Evolutionary conservation across 1,284 basidiomycete genomes (phyloP).

Genomic region (Psilocybe mexicana): DNA sequence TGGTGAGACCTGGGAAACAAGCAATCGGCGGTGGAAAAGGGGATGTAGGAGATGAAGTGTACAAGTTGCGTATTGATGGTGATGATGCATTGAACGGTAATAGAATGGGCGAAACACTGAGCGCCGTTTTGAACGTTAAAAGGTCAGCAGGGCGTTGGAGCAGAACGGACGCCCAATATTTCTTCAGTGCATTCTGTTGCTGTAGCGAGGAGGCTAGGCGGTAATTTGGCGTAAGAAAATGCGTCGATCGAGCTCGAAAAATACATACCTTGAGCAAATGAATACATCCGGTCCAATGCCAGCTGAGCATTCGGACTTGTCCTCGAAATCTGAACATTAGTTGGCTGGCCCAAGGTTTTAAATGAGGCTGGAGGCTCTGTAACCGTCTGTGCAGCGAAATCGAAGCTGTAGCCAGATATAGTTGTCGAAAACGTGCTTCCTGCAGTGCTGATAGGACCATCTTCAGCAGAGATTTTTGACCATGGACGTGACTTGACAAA

Average conservation of each 20-base stretch:
- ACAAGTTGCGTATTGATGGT: slow-evolving; percentile 60
- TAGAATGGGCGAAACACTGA: slow-evolving; percentile 53
- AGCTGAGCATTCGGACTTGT: slow-evolving; percentile 39
- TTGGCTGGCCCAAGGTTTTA: slow-evolving; percentile 45
- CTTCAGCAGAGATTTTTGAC: slow-evolving; percentile 37
- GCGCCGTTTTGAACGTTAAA: slow-evolving; percentile 42
- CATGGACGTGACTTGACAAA: slow-evolving; percentile 53
- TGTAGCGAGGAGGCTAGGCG: slow-evolving; percentile 56
- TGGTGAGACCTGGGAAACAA: slow-evolving; percentile 54
- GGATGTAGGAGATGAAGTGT: slow-evolving; percentile 43
- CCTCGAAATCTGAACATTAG: slow-evolving; percentile 43
- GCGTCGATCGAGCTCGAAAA: slow-evolving; percentile 3
- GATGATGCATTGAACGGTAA: slow-evolving; percentile 56
- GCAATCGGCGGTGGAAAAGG: slow-evolving; percentile 60
- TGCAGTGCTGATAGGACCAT: slow-evolving; percentile 38
- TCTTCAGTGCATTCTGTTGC: slow-evolving; percentile 44
- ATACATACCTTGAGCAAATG: slow-evolving; percentile 54
- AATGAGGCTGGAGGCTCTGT: slow-evolving; percentile 46
- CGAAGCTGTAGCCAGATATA: slow-evolving; percentile 53
- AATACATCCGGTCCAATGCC: slow-evolving; percentile 59
- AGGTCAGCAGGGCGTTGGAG: slow-evolving; percentile 46
- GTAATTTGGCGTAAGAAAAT: slow-evolving; percentile 7
- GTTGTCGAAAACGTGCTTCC: slow-evolving; percentile 40
- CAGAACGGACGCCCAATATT: slow-evolving; percentile 59
- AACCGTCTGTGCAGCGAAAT: slow-evolving; percentile 59